Evolutionary conservation across 257 asterid genomes (phyloP).

Genomic region (Solanum lycopersicoides): DNA sequence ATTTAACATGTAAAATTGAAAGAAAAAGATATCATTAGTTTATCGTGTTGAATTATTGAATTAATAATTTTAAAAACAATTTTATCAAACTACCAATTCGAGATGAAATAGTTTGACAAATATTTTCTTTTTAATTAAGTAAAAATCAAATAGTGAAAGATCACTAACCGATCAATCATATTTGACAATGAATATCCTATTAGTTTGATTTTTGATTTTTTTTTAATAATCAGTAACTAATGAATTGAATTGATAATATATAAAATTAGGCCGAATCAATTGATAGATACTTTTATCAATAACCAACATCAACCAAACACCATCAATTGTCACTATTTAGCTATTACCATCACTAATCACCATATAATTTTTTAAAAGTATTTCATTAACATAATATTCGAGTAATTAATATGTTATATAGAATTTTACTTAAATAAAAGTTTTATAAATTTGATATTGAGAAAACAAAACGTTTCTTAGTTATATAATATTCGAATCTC

Average conservation of each 20-base stretch:
- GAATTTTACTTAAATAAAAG: neutral
- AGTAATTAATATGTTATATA: neutral
- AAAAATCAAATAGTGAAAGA: neutral
- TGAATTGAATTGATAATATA: too few relatives aligned
- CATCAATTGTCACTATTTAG: too few relatives aligned
- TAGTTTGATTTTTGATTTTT: neutral
- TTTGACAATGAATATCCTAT: neutral
- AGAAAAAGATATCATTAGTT: neutral
- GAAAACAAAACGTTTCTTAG: neutral
- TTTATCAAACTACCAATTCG: accelerated
- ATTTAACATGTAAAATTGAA: too few relatives aligned
- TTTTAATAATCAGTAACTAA: neutral
- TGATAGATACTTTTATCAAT: neutral
- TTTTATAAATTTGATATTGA: neutral
- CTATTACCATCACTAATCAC: too few relatives aligned
- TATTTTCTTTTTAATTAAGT: too few relatives aligned
- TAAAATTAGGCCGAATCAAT: neutral
- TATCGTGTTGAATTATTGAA: too few relatives aligned
- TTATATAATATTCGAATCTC: neutral
- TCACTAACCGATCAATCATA: neutral
- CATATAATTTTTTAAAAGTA: neutral
- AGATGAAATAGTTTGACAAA: too few relatives aligned
- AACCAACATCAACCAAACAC: neutral
- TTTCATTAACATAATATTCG: neutral
- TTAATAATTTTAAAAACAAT: too few relatives aligned